phyloP scores from a whole-genome alignment of 202 grass and related monocot species.

The Dendrocalamus latiflorus region DNA sequence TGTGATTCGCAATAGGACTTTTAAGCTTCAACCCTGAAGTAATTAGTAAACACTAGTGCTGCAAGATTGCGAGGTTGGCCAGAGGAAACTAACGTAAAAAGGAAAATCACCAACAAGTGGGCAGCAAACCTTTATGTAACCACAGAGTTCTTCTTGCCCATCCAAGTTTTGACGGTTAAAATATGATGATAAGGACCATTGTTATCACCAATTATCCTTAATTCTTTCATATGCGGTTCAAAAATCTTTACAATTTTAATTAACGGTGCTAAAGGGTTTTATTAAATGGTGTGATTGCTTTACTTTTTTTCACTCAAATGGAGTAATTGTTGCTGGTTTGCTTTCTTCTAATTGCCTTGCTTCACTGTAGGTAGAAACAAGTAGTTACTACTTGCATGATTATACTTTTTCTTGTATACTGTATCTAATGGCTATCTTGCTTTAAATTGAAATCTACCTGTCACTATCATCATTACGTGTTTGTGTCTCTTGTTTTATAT shows the following conservation, averaged over 20 bases:
- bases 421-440: background rate
- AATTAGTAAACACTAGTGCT: background rate
- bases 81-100: background rate
- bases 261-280: background rate
- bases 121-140: background rate
- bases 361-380: background rate
- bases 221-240: background rate
- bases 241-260: background rate
- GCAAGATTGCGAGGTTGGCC: background rate
- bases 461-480: background rate
- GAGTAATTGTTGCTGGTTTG: background rate
- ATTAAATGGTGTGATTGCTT: background rate
- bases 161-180: background rate
- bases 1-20: background rate
- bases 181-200: background rate
- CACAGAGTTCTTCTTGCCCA: background rate
- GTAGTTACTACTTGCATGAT: background rate
- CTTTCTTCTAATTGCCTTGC: background rate
- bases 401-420: background rate
- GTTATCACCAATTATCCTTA: background rate
- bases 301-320: background rate
- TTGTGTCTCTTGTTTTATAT: background rate
- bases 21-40: background rate
- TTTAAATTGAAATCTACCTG: background rate
- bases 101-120: background rate